Conservation (phyloP, 352 stramenopile species). For the Pythium plurisporium region DNA sequence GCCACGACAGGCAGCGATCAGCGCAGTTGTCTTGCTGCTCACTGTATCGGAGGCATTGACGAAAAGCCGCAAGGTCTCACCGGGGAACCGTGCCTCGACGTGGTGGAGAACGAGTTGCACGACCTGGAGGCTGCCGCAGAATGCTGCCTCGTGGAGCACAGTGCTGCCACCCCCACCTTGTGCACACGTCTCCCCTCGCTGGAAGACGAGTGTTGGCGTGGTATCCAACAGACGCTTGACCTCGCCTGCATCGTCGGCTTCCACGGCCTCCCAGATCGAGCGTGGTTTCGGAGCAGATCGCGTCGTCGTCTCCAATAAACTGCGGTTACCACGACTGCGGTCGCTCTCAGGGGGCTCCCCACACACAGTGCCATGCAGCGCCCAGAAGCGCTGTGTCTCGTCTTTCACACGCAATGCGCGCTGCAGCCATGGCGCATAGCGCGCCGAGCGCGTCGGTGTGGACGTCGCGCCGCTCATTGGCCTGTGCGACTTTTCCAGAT, state of each 20-base stretch:
- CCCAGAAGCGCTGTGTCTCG: conserved; percentile 15
- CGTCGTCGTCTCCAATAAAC: too few relatives aligned
- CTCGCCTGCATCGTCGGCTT: conserved; percentile 22
- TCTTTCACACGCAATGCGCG: conserved; percentile 20
- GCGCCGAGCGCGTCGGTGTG: conserved; percentile 11
- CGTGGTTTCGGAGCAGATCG: not conserved
- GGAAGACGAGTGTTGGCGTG: conserved; percentile 28
- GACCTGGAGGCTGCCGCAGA: conserved; percentile 31
- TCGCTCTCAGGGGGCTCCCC: not conserved
- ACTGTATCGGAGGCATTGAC: conserved; percentile 51
- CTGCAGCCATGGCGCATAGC: conserved; percentile 65
- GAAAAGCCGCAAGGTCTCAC: conserved; percentile 23
- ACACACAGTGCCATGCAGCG: not conserved
- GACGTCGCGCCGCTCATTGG: not conserved
- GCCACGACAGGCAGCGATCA: conserved; percentile 57
- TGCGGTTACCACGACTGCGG: too few relatives aligned
- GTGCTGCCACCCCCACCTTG: conserved; percentile 27
- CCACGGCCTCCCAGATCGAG: conserved; percentile 37
- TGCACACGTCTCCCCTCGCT: conserved; percentile 22
- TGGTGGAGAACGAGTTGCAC: conserved; percentile 32
- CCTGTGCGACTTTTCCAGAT: conserved; percentile 9
- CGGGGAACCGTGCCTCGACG: conserved; percentile 28
- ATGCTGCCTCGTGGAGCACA: conserved; percentile 53
- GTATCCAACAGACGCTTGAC: conserved; percentile 27
- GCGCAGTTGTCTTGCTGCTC: conserved; percentile 42